Conservation (phyloP, 2,329 filamentous ascomycete genomes). For the Diaporthe velutina region DNA sequence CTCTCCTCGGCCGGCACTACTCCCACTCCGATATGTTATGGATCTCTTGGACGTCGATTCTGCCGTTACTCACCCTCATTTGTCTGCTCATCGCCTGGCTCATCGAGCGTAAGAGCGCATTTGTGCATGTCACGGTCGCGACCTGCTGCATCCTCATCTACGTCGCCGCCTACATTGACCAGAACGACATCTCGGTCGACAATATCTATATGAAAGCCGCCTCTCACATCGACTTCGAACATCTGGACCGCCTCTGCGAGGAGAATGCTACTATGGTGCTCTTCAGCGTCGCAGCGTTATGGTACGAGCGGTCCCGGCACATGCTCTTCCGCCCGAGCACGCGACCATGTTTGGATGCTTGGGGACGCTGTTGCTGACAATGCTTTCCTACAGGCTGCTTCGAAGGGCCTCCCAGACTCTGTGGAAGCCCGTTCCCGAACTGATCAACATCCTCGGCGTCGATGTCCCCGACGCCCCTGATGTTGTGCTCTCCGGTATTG, state of each 20-base stretch:
- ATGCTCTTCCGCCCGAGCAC: constrained; percentile 23
- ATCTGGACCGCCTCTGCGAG: constrained; percentile 60
- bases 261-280: constrained; percentile 68
- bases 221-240: constrained; percentile 59
- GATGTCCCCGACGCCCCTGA: constrained; percentile 93
- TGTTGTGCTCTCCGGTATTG: constrained; percentile 91
- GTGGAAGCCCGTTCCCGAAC: constrained; percentile 89
- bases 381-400: constrained; percentile 72
- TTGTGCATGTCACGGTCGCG: constrained; percentile 57
- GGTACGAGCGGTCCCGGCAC: constrained; percentile 54
- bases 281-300: constrained; percentile 65
- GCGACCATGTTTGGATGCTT: background rate
- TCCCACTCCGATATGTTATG: constrained; percentile 62
- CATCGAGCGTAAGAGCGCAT: constrained; percentile 57
- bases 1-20: constrained; percentile 46
- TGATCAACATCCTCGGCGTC: constrained; percentile 91
- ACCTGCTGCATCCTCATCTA: constrained; percentile 56
- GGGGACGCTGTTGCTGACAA: constrained; percentile 35
- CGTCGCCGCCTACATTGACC: constrained; percentile 57
- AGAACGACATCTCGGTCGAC: constrained; percentile 53
- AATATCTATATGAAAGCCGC: constrained; percentile 52
- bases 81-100: constrained; percentile 57
- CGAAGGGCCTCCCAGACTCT: constrained; percentile 90
- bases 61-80: constrained; percentile 59
- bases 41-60: constrained; percentile 60